Evolutionary conservation across 106 monocot genomes (phyloP), one percentile per base, ranked within the genome.

Genomic region (Dendrobium officinale): DNA sequence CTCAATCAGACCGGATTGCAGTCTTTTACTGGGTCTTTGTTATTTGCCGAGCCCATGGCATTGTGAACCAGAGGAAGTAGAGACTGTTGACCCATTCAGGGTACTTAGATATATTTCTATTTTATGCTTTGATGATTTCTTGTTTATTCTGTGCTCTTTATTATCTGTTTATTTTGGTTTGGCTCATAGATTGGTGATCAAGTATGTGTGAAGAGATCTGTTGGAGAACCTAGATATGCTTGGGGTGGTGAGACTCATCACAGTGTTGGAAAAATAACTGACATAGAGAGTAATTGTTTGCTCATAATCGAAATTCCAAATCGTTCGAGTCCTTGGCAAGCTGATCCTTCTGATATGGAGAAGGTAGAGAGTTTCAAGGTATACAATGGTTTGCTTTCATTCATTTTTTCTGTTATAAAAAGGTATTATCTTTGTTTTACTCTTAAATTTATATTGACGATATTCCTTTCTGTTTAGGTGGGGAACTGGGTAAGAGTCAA

Each of bases 231-330:
- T 74, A 95, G 88, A 84, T 99, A 88, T 89, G 90, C 84, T 77
- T 99, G 99, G 99, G 99, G 95, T 81, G 95, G 99, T 77, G 99
- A 99, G 87, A 99, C 99, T 40, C 99, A 99, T 86, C 95, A 99
- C 37, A 99, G 99, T 87, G 90, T 99, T 22, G 99, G 99, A 72
- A 95, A 90, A 86, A 91, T 99, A 86, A 84, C 72, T 82, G 99
- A 99, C 11, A 93, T 99, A 70, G 99, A 99, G 81, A 85, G 79
- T 86, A 90, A 99, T 81, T 93, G 95, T 41, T 82, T 95, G 42
- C 91, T 99, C 19, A 79, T 93, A 68, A 84, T 99, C 73, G 93
- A 95, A 37, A 95, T 99, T 83, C 91, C 95, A 51, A 93, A 90
- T 85, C 80, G 99, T 33, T 79, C 88, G 41, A 77, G 55, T 64